phyloP scores from a whole-genome alignment of 371 early-diverging fungal genomes.

The Chytridium lagenaria region DNA sequence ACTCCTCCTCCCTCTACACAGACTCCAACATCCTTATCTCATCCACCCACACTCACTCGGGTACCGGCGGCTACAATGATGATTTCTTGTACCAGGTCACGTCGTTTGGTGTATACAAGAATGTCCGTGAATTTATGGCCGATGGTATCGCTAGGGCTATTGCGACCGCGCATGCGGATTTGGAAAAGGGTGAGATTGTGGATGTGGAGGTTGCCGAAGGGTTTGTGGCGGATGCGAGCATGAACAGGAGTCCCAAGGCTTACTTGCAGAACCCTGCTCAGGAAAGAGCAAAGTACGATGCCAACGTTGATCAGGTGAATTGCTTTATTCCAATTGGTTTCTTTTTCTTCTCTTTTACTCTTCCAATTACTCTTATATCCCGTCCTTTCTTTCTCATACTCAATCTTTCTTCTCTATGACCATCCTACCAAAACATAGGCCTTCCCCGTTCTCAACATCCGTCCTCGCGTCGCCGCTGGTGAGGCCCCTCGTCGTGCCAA shows the following conservation, averaged over 20 bases:
- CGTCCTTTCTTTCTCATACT: not conserved
- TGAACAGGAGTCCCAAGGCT: constrained; percentile 64
- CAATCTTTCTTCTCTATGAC: not conserved
- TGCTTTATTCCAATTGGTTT: too few relatives aligned
- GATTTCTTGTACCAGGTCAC: constrained; percentile 36
- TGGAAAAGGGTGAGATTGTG: not conserved
- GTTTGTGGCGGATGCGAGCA: constrained; percentile 57
- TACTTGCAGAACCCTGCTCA: constrained; percentile 64
- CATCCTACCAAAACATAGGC: not conserved
- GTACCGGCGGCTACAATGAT: constrained; percentile 43
- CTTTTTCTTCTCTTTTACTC: not conserved
- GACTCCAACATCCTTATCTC: constrained; percentile 67
- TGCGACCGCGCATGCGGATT: constrained; percentile 53
- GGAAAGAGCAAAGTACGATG: constrained; percentile 59
- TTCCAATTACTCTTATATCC: not conserved
- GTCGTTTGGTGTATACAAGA: constrained; percentile 51
- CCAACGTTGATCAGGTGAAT: constrained; percentile 59
- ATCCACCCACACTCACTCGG: constrained; percentile 69
- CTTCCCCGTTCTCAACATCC: constrained; percentile 17
- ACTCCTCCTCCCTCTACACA: constrained; percentile 35
- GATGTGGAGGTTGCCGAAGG: constrained; percentile 37
- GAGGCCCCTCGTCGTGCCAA: constrained; percentile 14
- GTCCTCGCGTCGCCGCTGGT: constrained; percentile 24
- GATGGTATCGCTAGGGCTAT: constrained; percentile 64
- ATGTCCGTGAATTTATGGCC: constrained; percentile 59